A percentile compares a stretch with the other conserved stretches of the same genome.
Evolutionary conservation across 306 rosid species (phyloP).

Genomic region (Cucumis cinereus): DNA sequence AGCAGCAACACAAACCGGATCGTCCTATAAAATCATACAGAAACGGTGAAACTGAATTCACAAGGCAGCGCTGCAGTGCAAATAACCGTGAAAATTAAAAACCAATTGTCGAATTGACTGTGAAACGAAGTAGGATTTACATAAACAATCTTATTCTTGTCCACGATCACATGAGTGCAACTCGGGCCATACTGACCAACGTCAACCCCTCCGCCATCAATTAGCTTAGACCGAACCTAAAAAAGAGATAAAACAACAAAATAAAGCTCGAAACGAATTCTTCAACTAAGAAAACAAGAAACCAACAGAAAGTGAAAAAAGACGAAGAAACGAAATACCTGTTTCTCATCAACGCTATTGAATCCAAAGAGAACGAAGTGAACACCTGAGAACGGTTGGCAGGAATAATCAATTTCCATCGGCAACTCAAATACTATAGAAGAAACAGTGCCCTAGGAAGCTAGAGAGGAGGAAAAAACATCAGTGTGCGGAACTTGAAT

Average conservation of each 20-base stretch:
- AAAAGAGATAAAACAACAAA: neutral
- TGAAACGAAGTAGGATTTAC: conserved; percentile 20
- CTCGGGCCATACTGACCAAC: conserved; percentile 36
- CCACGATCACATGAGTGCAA: conserved; percentile 75
- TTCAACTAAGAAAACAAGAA: neutral
- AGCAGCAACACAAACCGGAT: conserved; percentile 67
- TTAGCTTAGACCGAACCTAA: conserved; percentile 64
- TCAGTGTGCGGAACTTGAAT: neutral
- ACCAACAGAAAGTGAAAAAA: neutral
- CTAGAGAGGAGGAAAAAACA: neutral
- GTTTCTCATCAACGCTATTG: conserved; percentile 27
- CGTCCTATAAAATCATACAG: conserved; percentile 34
- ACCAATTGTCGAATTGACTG: neutral
- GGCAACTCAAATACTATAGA: conserved; percentile 11
- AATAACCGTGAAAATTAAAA: neutral
- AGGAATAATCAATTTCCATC: conserved; percentile 25
- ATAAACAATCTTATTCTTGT: conserved; percentile 41
- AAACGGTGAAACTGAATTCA: neutral
- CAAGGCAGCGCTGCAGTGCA: neutral
- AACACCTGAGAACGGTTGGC: conserved; percentile 43
- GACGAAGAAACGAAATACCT: conserved; percentile 20
- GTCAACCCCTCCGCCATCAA: conserved; percentile 65
- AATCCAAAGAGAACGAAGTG: conserved; percentile 60
- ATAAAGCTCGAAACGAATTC: neutral
- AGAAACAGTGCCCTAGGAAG: neutral